Base-by-base conservation (phyloP, 2,329 filamentous ascomycete species). In the Aspergillus sp. region DNA sequence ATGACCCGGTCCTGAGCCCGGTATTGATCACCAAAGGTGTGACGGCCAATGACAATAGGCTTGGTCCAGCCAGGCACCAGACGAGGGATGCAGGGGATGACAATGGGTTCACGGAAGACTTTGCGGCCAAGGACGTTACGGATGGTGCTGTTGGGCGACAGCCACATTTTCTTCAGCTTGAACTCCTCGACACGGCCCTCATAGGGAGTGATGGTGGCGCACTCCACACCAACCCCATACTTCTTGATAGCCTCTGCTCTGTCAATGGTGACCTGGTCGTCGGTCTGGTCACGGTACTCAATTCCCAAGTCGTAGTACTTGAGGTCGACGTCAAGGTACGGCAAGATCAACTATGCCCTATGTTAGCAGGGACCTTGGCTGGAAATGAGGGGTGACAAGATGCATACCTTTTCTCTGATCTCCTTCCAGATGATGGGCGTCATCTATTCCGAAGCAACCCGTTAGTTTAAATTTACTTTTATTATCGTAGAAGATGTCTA, bases 11-110 rank as follows among this genome's bases (percentile, higher is more conserved):
- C 93, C 74, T 94, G 94, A 59, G 93, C 93, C 53, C 91, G 86
- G 79, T 98, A 98, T 75, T 98, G 93, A 75, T 97, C 93, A 65
- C 93, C 93, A 65, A 96, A 96, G 55, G 93, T 93, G 73, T 98
- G 93, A 70, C 93, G 89, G 59, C 93, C 93, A 68, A 98, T 97
- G 69, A 97, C 93, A 73, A 98, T 98, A 68, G 93, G 89, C 76
- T 96, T 90, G 79, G 94, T 90, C 93, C 93, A 98, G 71, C 91
- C 89, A 42, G 88, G 89, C 44, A 98, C 88, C 48, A 98, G 83
- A 62, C 91, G 86, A 49, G 93, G 93, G 55, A 98, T 88, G 63
- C 83, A 81, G 58, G 86, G 86, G 62, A 98, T 97, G 65, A 98
- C 88, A 61, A 98, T 97, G 61, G 93, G 93, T 74, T 96, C 93